Evolutionary conservation across 805 yeast genomes (phyloP).

Genomic region (Sporopachydermia lactativora): DNA sequence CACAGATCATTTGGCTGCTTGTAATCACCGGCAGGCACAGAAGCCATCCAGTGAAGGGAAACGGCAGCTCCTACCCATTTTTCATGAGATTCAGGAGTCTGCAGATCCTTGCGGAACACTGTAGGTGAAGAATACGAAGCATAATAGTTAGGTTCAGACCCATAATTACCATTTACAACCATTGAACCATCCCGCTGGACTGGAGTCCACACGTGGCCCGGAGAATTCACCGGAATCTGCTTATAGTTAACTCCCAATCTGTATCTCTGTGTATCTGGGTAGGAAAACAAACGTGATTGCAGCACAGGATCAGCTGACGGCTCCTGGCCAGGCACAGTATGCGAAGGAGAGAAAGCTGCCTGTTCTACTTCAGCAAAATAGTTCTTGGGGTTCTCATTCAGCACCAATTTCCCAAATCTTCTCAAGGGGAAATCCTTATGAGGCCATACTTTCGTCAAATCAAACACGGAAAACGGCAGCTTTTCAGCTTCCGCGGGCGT

Average conservation of each 20-base stretch:
- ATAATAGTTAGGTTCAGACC: slow-evolving; percentile 63
- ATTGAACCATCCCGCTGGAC: slow-evolving; percentile 75
- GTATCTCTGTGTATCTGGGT: slow-evolving; percentile 79
- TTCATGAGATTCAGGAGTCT: slow-evolving; percentile 46
- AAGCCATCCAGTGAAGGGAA: slow-evolving; percentile 75
- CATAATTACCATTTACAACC: slow-evolving; percentile 58
- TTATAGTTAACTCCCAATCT: slow-evolving; percentile 62
- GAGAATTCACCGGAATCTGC: slow-evolving; percentile 86
- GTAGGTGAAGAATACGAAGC: slow-evolving; percentile 33
- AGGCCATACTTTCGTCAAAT: slow-evolving; percentile 89
- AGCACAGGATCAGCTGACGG: slow-evolving; percentile 76
- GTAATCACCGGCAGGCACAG: slow-evolving; percentile 53
- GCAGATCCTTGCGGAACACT: slow-evolving; percentile 27
- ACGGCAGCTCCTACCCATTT: slow-evolving; percentile 72
- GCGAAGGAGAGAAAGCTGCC: slow-evolving; percentile 75
- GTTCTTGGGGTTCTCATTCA: slow-evolving; percentile 76
- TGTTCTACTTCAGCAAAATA: slow-evolving; percentile 83
- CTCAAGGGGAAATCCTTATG: slow-evolving; percentile 77
- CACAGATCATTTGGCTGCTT: slow-evolving; percentile 68
- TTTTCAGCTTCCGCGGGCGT: slow-evolving; percentile 66
- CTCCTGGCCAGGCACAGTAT: slow-evolving; percentile 74
- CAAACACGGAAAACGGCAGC: slow-evolving; percentile 72
- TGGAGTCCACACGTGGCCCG: slow-evolving; percentile 49
- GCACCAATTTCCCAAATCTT: slow-evolving; percentile 63
- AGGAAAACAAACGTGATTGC: slow-evolving; percentile 69